A percentile compares a stretch with the other conserved stretches of the same genome.
Evolutionary conservation across 176 grass and related monocot genomes (phyloP).

Genomic region (Cymbopogon citratus): DNA sequence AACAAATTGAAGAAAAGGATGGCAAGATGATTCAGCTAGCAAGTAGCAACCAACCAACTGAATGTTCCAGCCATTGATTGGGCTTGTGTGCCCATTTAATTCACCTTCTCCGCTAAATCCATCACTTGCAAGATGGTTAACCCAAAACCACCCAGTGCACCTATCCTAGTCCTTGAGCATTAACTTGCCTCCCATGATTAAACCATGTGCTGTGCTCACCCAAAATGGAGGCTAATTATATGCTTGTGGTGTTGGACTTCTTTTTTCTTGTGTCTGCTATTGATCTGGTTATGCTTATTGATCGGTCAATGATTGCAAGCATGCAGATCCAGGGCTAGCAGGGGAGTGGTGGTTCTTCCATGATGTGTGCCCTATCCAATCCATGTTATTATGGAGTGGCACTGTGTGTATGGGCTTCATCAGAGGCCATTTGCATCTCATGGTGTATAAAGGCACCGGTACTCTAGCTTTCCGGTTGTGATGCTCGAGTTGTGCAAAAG

Average conservation of each 20-base stretch:
- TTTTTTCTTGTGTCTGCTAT: neutral
- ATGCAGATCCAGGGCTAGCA: neutral
- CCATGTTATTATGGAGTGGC: neutral
- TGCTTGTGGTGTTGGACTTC: neutral
- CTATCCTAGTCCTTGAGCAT: neutral
- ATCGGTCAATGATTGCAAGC: slow-evolving; percentile 18
- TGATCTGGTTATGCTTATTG: neutral
- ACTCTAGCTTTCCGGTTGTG: neutral
- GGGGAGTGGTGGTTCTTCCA: neutral
- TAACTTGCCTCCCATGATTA: slow-evolving; percentile 32
- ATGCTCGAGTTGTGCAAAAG: neutral
- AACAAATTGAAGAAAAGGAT: neutral
- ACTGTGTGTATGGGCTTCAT: neutral
- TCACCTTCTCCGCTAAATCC: neutral
- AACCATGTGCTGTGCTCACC: slow-evolving; percentile 28
- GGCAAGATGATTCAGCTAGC: neutral
- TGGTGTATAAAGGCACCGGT: neutral
- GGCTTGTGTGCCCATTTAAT: slow-evolving; percentile 21
- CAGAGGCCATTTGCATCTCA: neutral
- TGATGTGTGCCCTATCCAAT: neutral
- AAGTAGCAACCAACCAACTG: slow-evolving; percentile 32
- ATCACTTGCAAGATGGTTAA: slow-evolving; percentile 37
- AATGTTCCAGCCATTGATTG: slow-evolving; percentile 44
- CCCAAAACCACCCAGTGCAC: slow-evolving; percentile 17
- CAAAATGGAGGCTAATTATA: slow-evolving; percentile 41